phyloP scores from a whole-genome alignment of 495 filamentous ascomycete species.

The Chaetomidium leptoderma region DNA sequence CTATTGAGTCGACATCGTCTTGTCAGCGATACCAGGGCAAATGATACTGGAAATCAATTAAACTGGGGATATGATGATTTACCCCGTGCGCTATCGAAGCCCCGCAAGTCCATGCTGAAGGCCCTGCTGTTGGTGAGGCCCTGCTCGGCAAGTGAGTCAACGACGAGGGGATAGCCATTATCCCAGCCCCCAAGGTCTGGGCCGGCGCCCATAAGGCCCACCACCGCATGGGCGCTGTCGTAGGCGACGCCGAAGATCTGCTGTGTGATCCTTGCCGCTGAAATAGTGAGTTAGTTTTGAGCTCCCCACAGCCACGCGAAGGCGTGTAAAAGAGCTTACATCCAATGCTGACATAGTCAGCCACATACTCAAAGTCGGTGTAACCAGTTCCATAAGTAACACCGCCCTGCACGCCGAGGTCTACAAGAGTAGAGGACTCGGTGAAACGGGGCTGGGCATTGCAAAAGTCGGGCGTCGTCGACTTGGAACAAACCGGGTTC shows the following conservation, averaged over 20 bases:
- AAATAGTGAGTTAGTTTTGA: background rate
- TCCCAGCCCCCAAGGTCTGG: slow-evolving; percentile 44
- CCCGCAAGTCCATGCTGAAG: slow-evolving; percentile 60
- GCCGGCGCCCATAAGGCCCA: slow-evolving; percentile 76
- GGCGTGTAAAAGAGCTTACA: slow-evolving; percentile 7
- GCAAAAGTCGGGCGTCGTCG: slow-evolving; percentile 28
- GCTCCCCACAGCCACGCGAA: background rate
- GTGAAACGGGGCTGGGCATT: slow-evolving; percentile 32
- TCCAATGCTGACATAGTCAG: slow-evolving; percentile 30
- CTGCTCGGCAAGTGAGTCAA: slow-evolving; percentile 55
- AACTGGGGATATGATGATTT: background rate
- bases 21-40: background rate
- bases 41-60: background rate
- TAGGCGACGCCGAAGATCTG: slow-evolving; percentile 44
- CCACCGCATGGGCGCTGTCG: slow-evolving; percentile 32
- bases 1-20: background rate
- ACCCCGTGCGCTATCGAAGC: slow-evolving; percentile 48
- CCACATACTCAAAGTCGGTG: slow-evolving; percentile 26
- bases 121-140: slow-evolving; percentile 63
- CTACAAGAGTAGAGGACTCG: slow-evolving; percentile 19
- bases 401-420: slow-evolving; percentile 18
- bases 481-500: slow-evolving; percentile 20
- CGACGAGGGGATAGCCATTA: slow-evolving; percentile 58
- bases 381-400: slow-evolving; percentile 31
- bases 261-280: slow-evolving; percentile 31